A percentile compares a stretch with the other conserved stretches of the same genome.
phyloP scores from a whole-genome alignment of 1,284 basidiomycete species.

The Trichosporon asahii region DNA sequence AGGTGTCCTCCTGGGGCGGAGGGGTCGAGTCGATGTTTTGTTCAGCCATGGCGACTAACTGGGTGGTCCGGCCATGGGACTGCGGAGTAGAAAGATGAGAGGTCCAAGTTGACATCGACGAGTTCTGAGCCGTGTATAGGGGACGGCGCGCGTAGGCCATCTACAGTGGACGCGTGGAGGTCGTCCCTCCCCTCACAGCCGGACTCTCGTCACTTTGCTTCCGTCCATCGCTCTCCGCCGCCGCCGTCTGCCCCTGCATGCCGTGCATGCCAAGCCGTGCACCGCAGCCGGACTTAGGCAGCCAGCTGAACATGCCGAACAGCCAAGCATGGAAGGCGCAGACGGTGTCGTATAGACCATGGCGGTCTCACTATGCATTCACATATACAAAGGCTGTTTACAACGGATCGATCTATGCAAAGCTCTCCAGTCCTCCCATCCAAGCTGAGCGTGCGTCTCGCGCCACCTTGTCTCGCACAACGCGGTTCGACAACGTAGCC shows the following conservation, averaged over 20 bases:
- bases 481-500: conserved; percentile 49
- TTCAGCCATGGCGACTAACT: conserved; percentile 7
- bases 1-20: not conserved
- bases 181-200: not conserved
- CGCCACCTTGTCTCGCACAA: conserved; percentile 37
- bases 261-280: not conserved
- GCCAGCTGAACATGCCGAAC: too few species aligned
- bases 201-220: conserved; percentile 1
- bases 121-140: not conserved
- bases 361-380: not conserved
- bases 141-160: conserved; percentile 2
- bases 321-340: not conserved
- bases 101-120: not conserved
- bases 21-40: not conserved
- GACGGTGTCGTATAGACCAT: not conserved
- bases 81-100: not conserved
- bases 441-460: conserved; percentile 18
- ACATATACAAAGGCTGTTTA: conserved; percentile 18
- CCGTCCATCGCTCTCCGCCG: not conserved
- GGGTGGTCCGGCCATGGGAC: conserved; percentile 5
- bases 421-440: conserved; percentile 24
- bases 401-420: conserved; percentile 20
- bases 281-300: not conserved
- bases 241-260: not conserved
- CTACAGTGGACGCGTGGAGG: conserved; percentile 2